Conservation (phyloP, 768 basidiomycete genomes). For the Antrodiella citrinella region DNA sequence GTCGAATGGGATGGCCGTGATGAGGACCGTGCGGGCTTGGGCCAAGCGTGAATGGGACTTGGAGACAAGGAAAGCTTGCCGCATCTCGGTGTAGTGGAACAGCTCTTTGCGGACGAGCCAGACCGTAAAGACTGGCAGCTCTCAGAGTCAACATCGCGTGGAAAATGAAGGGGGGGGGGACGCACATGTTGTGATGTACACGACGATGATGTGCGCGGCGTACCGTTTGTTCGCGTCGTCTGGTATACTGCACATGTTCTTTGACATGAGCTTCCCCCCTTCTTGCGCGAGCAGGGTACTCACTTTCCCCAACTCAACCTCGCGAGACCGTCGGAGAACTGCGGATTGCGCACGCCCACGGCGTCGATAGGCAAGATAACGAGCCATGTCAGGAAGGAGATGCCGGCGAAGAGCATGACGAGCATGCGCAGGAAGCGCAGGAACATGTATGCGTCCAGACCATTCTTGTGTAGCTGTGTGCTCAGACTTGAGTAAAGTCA, state of each 20-base stretch:
- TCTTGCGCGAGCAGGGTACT: constrained; percentile 5
- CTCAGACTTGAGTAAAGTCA: background rate
- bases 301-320: constrained; percentile 46
- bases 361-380: constrained; percentile 52
- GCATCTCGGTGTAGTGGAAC: constrained; percentile 45
- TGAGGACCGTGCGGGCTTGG: constrained; percentile 61
- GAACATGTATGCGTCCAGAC: constrained; percentile 56
- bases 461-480: constrained; percentile 47
- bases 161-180: constrained; percentile 5
- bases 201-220: constrained; percentile 49
- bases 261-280: too few species aligned
- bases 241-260: constrained; percentile 13
- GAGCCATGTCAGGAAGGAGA: constrained; percentile 49
- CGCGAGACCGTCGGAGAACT: constrained; percentile 28
- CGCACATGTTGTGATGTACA: constrained; percentile 41
- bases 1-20: constrained; percentile 54
- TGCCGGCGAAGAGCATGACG: constrained; percentile 53
- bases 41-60: constrained; percentile 50
- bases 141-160: background rate
- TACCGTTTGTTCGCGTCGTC: constrained; percentile 30
- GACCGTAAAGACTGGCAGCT: constrained; percentile 40
- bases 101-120: constrained; percentile 54
- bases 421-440: constrained; percentile 47
- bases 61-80: constrained; percentile 51
- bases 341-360: constrained; percentile 26